Percentiles rank a stretch among this genome's conserved stretches.
Conservation (phyloP, 805 yeast genomes). For the Nakazawaea molendinolei region DNA sequence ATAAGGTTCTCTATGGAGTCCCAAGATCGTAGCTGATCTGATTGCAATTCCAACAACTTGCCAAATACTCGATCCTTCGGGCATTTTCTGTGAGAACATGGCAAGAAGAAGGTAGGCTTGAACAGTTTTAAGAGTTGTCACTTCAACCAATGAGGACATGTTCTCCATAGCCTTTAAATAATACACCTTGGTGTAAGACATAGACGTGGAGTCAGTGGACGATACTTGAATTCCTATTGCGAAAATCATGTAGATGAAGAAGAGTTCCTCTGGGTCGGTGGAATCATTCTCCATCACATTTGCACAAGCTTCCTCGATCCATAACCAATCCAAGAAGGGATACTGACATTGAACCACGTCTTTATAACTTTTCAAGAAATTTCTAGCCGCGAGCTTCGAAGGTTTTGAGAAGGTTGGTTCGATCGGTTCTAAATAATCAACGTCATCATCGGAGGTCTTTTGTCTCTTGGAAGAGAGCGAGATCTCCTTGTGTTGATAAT, state of each 20-base stretch:
- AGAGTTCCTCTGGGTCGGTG: slow-evolving; percentile 16
- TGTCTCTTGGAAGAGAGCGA: no score
- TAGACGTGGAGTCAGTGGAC: slow-evolving; percentile 10
- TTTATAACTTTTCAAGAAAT: slow-evolving; percentile 19
- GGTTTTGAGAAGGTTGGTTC: slow-evolving; percentile 19
- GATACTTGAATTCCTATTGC: slow-evolving; percentile 24
- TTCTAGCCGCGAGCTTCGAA: slow-evolving; percentile 12
- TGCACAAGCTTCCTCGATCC: slow-evolving; percentile 17
- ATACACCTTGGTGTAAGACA: slow-evolving; percentile 20
- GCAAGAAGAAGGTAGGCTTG: slow-evolving; percentile 26
- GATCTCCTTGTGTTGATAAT: slow-evolving; percentile 13
- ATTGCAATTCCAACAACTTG: slow-evolving; percentile 25
- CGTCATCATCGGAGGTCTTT: slow-evolving; percentile 6
- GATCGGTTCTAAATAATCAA: not conserved
- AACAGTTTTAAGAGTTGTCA: slow-evolving; percentile 21
- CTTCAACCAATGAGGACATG: slow-evolving; percentile 18
- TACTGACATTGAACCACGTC: slow-evolving; percentile 28
- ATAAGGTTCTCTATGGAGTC: slow-evolving; percentile 25
- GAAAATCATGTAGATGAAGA: slow-evolving; percentile 26
- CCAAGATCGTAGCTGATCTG: slow-evolving; percentile 24
- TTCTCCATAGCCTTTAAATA: slow-evolving; percentile 25
- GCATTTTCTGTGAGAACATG: slow-evolving; percentile 28
- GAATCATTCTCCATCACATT: slow-evolving; percentile 16
- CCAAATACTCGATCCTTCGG: slow-evolving; percentile 28
- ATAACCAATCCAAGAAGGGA: slow-evolving; percentile 27